Percentiles rank a stretch among this genome's conserved stretches.
Evolutionary conservation across 2,329 filamentous ascomycete species (phyloP).

Genomic region (Zarea fungicola): DNA sequence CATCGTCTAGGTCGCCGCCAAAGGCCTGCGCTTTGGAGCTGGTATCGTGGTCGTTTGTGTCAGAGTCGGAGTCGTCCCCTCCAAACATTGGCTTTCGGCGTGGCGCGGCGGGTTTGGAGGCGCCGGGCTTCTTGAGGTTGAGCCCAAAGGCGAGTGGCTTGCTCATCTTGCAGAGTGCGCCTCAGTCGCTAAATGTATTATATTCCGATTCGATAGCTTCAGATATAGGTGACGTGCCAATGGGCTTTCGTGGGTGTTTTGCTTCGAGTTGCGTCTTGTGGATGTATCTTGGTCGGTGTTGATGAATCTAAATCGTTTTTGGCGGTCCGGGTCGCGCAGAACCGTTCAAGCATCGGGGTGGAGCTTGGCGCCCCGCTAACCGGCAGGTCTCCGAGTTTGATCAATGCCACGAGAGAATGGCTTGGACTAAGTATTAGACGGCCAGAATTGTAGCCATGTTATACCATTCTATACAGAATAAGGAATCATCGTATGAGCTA

Average conservation of each 20-base stretch:
- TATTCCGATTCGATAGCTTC: background rate
- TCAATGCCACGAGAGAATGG: too few relatives aligned
- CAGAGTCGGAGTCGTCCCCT: conserved; percentile 49
- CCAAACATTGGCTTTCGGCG: conserved; percentile 55
- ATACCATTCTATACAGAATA: too few relatives aligned
- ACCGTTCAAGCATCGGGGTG: too few relatives aligned
- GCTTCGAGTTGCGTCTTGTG: background rate
- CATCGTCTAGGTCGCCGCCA: conserved; percentile 56
- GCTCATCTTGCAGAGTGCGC: conserved; percentile 35
- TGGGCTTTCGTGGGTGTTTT: background rate
- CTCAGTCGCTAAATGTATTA: background rate
- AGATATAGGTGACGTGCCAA: background rate
- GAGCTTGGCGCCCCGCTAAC: too few relatives aligned
- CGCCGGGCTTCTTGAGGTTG: conserved; percentile 54
- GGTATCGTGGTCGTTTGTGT: conserved; percentile 39
- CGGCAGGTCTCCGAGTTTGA: too few relatives aligned
- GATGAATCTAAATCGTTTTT: too few relatives aligned
- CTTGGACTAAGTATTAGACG: too few relatives aligned
- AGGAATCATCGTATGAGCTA: too few relatives aligned
- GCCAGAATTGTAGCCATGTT: too few relatives aligned
- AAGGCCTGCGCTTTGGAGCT: conserved; percentile 49
- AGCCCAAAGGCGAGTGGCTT: conserved; percentile 52
- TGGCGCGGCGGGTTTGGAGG: conserved; percentile 42
- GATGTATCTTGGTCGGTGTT: background rate
- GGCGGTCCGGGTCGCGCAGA: too few relatives aligned